Evolutionary conservation across 306 rosid genomes (phyloP), one percentile per base, ranked within the genome.

Genomic region (Castanopsis chinensis): DNA sequence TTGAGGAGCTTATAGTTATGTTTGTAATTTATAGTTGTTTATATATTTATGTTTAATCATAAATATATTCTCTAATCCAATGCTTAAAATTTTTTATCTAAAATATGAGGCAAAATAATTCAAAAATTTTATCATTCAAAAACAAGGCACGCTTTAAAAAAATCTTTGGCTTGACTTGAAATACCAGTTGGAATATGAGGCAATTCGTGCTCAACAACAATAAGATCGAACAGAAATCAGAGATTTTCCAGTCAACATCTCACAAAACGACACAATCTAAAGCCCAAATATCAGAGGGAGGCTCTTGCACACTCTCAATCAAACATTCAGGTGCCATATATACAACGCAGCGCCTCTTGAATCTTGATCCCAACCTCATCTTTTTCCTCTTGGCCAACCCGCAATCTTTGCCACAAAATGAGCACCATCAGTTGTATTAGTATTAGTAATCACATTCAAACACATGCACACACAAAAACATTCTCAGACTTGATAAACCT

Each of bases 121-220:
- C 41, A 33, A 33, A 33, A 33, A 33, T 33, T 33, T 33, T 33
- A 33, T 1, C 41, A 33, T 33, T 33, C 8, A 33, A 33, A 33
- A 33, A 80, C 83, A 20, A 83, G 71, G n/a, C 86, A 83, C 9
- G 14, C 49, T 78, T 79, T 79, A 53, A 83, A 18, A 20, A 83
- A 79, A 32, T n/a, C 57, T 43, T 5, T 79, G 3, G 72, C 83
- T 73, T 53, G 71, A 35, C 0, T 17, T 1, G 86, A 83, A 13
- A 83, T 13, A 11, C 53, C 74, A 4, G 25, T 28, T 0, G 77
- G 80, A 69, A 83, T 83, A 21, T 33, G 41, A 5, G 8, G 41
- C 8, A 33, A 33, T 33, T 33, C 7, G 7, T 5, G 41, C 41
- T 33, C 41, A 33, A 79, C 78, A 2, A 28, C n/a, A 1, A 82